phyloP scores from a whole-genome alignment of 2,329 filamentous ascomycete genomes.

The Ceratocystis destructans region DNA sequence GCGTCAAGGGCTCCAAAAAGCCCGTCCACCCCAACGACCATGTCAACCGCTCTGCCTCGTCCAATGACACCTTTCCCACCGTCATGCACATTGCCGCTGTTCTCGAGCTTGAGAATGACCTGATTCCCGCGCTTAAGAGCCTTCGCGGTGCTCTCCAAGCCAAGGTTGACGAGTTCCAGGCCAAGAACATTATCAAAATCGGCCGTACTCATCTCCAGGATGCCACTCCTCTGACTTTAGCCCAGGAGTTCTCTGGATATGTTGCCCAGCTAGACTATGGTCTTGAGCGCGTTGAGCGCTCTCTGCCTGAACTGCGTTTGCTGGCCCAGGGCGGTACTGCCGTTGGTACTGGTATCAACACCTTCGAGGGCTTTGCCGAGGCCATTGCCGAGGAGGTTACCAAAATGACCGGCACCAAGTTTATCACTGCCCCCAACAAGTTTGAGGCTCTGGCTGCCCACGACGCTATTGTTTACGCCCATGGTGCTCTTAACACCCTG shows the following conservation, averaged over 20 bases:
- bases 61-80: conserved; percentile 98
- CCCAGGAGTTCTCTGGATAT: conserved; percentile 96
- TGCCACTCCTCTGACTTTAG: conserved; percentile 85
- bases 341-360: conserved; percentile 95
- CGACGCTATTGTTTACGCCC: conserved; percentile 89
- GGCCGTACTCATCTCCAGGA: conserved; percentile 95
- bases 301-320: conserved; percentile 69
- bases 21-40: conserved; percentile 99
- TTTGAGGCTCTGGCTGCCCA: conserved; percentile 94
- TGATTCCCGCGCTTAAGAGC: conserved; percentile 69
- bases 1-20: conserved; percentile 90
- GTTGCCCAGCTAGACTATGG: conserved; percentile 87
- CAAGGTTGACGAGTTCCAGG: conserved; percentile 79
- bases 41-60: conserved; percentile 97
- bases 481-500: conserved; percentile 84
- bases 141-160: conserved; percentile 72
- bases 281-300: conserved; percentile 71
- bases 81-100: conserved; percentile 99
- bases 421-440: conserved; percentile 96
- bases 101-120: conserved; percentile 73
- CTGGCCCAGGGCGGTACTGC: conserved; percentile 93
- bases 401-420: conserved; percentile 84
- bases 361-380: conserved; percentile 89
- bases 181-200: conserved; percentile 92
- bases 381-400: conserved; percentile 79